Evolutionary conservation across 2,329 filamentous ascomycete genomes (phyloP), one percentile per base, ranked within the genome.

Genomic region (Colletotrichum tabaci): DNA sequence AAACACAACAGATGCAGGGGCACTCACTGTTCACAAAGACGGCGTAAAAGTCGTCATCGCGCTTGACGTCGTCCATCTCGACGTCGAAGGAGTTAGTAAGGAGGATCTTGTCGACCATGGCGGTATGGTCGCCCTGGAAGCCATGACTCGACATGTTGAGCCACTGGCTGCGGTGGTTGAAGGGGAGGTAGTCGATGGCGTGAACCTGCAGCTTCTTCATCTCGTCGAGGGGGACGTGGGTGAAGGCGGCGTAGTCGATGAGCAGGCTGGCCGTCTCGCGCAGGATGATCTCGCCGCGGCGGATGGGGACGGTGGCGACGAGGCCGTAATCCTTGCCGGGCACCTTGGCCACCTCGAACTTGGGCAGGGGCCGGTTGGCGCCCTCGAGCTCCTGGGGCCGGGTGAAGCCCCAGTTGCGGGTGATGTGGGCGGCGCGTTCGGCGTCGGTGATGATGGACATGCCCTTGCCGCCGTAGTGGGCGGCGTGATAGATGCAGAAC

Each of bases 261-360:
- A 84, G 76, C 61, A 83, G 61, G 9, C 80, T 81, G 12, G 79
- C 77, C 55, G 82, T 83, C 73, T 80, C 80, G 69, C 78, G 79
- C 76, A 84, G 79, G 74, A 84, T 80, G 55, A 77, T 75, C 61
- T 83, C 82, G 47, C 82, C 82, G 42, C 81, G 76, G 40, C 74
- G 69, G 73, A 84, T 80, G 71, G 75, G 76, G 42, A 74, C 65
- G 5, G 73, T 79, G 13, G 83, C 82, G 8, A 83, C 77, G 6
- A 84, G 73, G 38, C 83, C 83, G 70, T 78, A 96, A 49, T 79
- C 82, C 71, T 84, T 84, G 40, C 82, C 82, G 9, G 80, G 80
- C 42, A 84, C 77, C 12, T 77, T 77, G 30, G 78, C 77, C n/a
- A 83, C 77, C 55, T 77, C 74, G 75, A 80, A 83, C 52, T 75